Conservation (phyloP, 345 rosid species). For the Clausena lansium region DNA sequence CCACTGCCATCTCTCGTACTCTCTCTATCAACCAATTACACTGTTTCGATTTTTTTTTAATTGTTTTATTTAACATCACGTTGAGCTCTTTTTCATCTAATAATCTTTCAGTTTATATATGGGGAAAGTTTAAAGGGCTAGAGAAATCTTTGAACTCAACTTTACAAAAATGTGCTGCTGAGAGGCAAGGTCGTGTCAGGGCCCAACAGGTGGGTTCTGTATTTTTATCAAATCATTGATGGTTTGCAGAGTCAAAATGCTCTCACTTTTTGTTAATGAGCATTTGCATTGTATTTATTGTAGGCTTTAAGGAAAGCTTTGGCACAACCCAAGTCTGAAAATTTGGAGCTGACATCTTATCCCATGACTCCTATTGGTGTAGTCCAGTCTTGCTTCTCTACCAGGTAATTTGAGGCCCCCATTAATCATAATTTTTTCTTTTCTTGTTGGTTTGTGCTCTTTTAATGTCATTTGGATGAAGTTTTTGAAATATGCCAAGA, state of each 20-base stretch:
- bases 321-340: constrained; percentile 36
- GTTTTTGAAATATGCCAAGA: background rate
- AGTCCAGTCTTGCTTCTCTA: constrained; percentile 82
- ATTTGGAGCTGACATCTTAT: constrained; percentile 44
- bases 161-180: constrained; percentile 63
- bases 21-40: background rate
- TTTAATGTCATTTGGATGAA: background rate
- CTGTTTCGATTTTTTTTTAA: background rate
- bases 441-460: background rate
- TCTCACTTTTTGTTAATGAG: background rate
- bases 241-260: background rate
- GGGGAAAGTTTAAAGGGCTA: constrained; percentile 51
- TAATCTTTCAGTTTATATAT: constrained; percentile 41
- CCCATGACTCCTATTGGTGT: constrained; percentile 78
- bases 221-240: background rate
- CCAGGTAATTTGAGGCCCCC: constrained; percentile 36
- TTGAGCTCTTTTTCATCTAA: background rate
- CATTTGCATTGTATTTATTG: background rate
- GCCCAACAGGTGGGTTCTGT: constrained; percentile 66
- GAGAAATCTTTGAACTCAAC: constrained; percentile 58
- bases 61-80: background rate
- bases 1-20: constrained; percentile 34
- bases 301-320: constrained; percentile 76
- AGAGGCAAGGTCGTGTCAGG: constrained; percentile 86
- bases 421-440: background rate